Base-by-base conservation (phyloP, 2,329 filamentous ascomycete species). In the Ceratocystiopsis minuta region DNA sequence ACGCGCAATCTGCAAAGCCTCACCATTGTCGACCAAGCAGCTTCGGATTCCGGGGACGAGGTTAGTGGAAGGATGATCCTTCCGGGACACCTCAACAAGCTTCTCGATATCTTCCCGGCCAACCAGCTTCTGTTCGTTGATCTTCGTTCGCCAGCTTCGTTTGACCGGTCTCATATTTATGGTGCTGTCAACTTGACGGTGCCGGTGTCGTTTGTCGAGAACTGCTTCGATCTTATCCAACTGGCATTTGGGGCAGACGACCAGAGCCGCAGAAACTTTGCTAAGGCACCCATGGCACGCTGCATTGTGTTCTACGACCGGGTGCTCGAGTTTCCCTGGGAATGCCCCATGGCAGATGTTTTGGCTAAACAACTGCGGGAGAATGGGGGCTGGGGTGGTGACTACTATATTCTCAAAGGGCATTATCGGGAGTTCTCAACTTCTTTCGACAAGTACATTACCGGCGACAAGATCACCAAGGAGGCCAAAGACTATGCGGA, bases 251-350 rank as follows among this genome's bases (percentile, higher is more conserved):
- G 61, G 5, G 24, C 24, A 6, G 65, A 72, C 44, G 63, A 69
- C 37, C 56, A 64, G 36, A 66, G 63, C 44, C 63, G 62, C 4
- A 57, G 57, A 31, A 59, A 54, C 16, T 70, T 72, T 46, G 59
- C 60, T 13, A 60, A 59, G 34, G 71, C 66, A 61, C 58, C 58
- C 17, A 58, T 60, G 16, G 61, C 63, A 38, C 62, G 58, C 31
- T 71, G 64, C 43, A 54, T 73, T 10, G 59, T 73, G 4, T 67
- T 73, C 46, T 73, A 73, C 50, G 65, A 68, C 42, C 60, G 65
- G 14, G 60, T 63, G 2, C 52, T 68, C 13, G 67, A 72, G 41
- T 65, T 60, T 38, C 50, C 61, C 1, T 66, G 64, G 61, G 67
- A 72, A 44, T 70, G 67, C 34, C 68, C 68, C 0, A 53, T 62